Percentiles rank a stretch among this genome's conserved stretches.
phyloP scores from a whole-genome alignment of 371 early-diverging fungal species.

The Circinella minor region DNA sequence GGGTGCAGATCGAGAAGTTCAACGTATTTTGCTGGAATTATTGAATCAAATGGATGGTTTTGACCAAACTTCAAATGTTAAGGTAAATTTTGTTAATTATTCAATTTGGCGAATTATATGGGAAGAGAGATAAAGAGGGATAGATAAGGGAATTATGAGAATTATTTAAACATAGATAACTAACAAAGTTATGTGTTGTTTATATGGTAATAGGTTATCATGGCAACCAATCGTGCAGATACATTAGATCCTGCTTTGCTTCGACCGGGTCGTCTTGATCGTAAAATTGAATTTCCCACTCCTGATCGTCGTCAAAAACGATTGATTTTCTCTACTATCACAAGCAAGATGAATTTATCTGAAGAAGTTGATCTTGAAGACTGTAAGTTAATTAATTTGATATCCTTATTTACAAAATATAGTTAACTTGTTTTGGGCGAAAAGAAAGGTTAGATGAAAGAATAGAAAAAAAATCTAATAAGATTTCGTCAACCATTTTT shows the following conservation, averaged over 20 bases:
- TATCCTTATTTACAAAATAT: neutral
- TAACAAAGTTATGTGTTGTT: slow-evolving; percentile 7
- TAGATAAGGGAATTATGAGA: neutral
- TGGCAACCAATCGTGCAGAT: slow-evolving; percentile 99
- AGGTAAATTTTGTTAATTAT: slow-evolving; percentile 51
- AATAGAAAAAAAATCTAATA: no score
- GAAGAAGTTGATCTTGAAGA: slow-evolving; percentile 99
- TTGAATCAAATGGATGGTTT: slow-evolving; percentile 99
- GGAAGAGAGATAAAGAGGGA: neutral
- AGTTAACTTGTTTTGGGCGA: neutral
- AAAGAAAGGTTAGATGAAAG: no score
- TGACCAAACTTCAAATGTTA: slow-evolving; percentile 98
- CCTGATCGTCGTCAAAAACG: slow-evolving; percentile 99
- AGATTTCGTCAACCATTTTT: no score
- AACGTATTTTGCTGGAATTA: slow-evolving; percentile 98
- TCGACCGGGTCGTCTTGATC: slow-evolving; percentile 98
- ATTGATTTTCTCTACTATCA: slow-evolving; percentile 97
- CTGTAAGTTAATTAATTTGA: slow-evolving; percentile 66
- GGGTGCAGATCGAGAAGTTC: slow-evolving; percentile 99
- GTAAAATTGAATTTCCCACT: slow-evolving; percentile 99
- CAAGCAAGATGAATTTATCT: slow-evolving; percentile 98
- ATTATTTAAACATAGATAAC: neutral
- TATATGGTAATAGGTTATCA: slow-evolving; percentile 82
- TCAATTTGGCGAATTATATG: neutral
- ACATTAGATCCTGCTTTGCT: slow-evolving; percentile 99